Evolutionary conservation across 208 protist species (phyloP).

Genomic region (Trypanosoma platydactyli): DNA sequence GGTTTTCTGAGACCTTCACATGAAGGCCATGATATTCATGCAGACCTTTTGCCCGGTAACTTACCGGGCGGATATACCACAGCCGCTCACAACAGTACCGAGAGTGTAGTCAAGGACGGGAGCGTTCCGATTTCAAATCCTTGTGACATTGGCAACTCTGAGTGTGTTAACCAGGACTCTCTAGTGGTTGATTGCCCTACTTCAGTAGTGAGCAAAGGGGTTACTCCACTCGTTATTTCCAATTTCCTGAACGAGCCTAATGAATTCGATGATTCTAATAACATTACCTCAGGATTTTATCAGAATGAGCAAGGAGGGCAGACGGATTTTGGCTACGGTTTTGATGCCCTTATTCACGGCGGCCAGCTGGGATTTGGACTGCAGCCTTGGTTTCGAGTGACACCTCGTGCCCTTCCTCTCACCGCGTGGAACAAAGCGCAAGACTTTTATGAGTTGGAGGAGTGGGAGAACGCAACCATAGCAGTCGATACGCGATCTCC

Average conservation of each 20-base stretch:
- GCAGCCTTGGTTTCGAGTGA: slow-evolving; percentile 52
- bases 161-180: slow-evolving; percentile 6
- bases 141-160: background rate
- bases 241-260: background rate
- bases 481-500: slow-evolving; percentile 7
- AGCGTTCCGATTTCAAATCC: too few species aligned
- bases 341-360: slow-evolving; percentile 69
- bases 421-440: background rate
- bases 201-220: background rate
- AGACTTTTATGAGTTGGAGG: slow-evolving; percentile 16
- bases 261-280: background rate
- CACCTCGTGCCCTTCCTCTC: background rate
- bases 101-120: too few species aligned
- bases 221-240: background rate
- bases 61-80: too few species aligned
- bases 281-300: background rate
- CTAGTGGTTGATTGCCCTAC: background rate
- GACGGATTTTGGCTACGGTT: slow-evolving; percentile 42
- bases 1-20: background rate
- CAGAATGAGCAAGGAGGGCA: background rate
- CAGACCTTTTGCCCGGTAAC: too few species aligned
- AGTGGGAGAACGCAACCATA: slow-evolving; percentile 9
- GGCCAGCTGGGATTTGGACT: slow-evolving; percentile 59
- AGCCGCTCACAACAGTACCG: too few species aligned
- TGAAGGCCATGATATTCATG: too few species aligned